Base-by-base conservation (phyloP, 306 rosid genomes). In the Canavalia gladiata region DNA sequence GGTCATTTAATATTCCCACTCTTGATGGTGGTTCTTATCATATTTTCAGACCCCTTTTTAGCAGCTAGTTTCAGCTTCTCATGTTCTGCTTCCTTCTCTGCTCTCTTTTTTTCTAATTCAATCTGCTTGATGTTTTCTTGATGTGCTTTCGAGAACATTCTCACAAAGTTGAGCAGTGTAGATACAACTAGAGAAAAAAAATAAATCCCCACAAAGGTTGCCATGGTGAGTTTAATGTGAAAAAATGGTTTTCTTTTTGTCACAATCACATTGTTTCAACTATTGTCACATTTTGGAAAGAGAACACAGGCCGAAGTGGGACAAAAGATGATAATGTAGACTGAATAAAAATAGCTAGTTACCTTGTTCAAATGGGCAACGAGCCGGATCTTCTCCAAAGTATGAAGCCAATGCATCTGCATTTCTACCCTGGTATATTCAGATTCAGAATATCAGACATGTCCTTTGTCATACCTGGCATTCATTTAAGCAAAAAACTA, bases 361-460 rank as follows among this genome's bases (percentile, higher is more conserved):
- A 93, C 97, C 97, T 90, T 93, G 97, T 85, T 93, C 97, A 77
- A 93, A 93, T 45, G 97, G 88, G 78, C 86, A 79, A 35, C 91
- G 92, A 29, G 94, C 82, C 4, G 97, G 97, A 81, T 91, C 97
- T 84, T 93, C 96, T 50, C 96, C 97, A 12, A 93, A 93, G 86
- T 93, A 93, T 60, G 30, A 82, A 71, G 96, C 94, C 84, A 93
- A 86, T 29, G 96, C 96, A 90, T 93, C 97, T 9, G 97, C 97
- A 62, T 88, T 91, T 89, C 96, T 88, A 74, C 97, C 97, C 97
- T 93, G 92, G 56, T 79, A 80, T 59, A 84, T 75, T 45, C 72
- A 81, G 68, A 82, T 79, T 46, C 60, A 83, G 84, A 58, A 81
- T 56, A 75, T 84, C 58, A 84, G 71, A 75, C 47, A 68, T 63